phyloP scores from a whole-genome alignment of 495 filamentous ascomycete species.

The Tuber magnatum region DNA sequence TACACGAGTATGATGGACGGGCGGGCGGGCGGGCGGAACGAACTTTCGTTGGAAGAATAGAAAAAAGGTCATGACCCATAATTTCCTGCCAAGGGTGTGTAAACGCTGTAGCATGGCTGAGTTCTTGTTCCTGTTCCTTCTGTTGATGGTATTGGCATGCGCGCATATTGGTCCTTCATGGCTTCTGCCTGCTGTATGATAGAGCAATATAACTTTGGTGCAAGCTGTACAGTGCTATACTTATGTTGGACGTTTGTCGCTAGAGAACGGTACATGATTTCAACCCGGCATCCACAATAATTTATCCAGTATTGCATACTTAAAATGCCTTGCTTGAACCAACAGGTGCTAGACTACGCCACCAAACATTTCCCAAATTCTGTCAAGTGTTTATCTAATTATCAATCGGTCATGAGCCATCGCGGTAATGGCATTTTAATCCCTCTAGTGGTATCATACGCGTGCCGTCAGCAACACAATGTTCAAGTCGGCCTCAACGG shows the following conservation, averaged over 20 bases:
- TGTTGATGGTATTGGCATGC: not conserved
- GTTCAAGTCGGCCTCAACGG: constrained; percentile 16
- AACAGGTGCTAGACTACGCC: not conserved
- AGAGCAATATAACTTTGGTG: not conserved
- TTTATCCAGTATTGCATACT: not conserved
- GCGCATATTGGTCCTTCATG: not conserved
- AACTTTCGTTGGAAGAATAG: not conserved
- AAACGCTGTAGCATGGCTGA: not conserved
- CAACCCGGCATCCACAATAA: not conserved
- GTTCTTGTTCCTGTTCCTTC: not conserved
- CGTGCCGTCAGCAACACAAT: not conserved
- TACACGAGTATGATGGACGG: not conserved
- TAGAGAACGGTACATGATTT: not conserved
- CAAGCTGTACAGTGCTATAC: not conserved
- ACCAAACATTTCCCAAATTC: not conserved
- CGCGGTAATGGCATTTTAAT: not conserved
- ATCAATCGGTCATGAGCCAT: constrained; percentile 4
- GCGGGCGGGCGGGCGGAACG: not conserved
- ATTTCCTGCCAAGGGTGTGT: not conserved
- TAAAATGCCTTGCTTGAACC: not conserved
- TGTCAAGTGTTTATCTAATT: not conserved
- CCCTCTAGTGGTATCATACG: not conserved
- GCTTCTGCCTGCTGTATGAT: not conserved
- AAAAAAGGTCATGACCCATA: not conserved
- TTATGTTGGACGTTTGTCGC: not conserved